Evolutionary conservation across 176 grass and related monocot species (phyloP).

Genomic region (Phyllostachys edulis): DNA sequence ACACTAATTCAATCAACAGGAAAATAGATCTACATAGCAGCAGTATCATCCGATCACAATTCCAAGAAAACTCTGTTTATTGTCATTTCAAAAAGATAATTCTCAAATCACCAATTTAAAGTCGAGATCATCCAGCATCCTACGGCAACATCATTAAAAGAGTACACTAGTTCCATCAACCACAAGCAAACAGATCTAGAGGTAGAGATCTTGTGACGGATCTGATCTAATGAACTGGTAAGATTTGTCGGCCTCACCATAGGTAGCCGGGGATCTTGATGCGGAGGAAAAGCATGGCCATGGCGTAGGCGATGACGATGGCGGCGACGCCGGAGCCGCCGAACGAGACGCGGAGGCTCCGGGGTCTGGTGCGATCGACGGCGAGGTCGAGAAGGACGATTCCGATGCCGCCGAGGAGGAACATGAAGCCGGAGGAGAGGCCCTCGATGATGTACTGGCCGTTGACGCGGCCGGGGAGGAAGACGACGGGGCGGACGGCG

Average conservation of each 20-base stretch:
- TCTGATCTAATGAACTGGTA: conserved; percentile 19
- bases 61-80: neutral
- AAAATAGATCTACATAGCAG: neutral
- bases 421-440: conserved; percentile 97
- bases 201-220: conserved; percentile 15
- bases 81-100: conserved; percentile 31
- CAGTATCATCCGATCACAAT: neutral
- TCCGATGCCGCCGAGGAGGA: conserved; percentile 80
- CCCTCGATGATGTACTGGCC: conserved; percentile 99
- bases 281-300: conserved; percentile 94
- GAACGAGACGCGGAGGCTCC: conserved; percentile 76
- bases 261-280: conserved; percentile 89
- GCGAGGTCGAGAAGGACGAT: conserved; percentile 89
- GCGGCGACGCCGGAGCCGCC: conserved; percentile 56
- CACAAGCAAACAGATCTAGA: conserved; percentile 21
- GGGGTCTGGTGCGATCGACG: conserved; percentile 67
- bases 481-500: conserved; percentile 84
- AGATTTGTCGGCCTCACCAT: conserved; percentile 54
- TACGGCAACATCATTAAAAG: conserved; percentile 23
- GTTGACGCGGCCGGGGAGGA: conserved; percentile 85
- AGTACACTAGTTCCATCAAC: conserved; percentile 25
- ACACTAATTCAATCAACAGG: neutral
- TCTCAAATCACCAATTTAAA: conserved; percentile 4
- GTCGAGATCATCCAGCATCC: conserved; percentile 19
- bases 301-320: conserved; percentile 65